phyloP scores from a whole-genome alignment of 768 basidiomycete genomes.

The Mycena metata region DNA sequence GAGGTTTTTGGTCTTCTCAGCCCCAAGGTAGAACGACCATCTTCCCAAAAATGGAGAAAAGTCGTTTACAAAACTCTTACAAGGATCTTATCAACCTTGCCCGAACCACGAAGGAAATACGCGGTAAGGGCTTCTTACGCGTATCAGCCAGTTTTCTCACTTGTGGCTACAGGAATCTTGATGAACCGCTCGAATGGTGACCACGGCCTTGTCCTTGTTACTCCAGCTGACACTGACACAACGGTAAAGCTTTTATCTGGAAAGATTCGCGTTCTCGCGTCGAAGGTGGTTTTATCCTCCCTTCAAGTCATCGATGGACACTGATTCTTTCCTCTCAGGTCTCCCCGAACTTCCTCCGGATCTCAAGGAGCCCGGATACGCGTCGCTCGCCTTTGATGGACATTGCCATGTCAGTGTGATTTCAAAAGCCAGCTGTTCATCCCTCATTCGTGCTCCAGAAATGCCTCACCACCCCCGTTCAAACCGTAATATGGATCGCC shows the following conservation, averaged over 20 bases:
- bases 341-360: constrained; percentile 61
- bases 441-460: constrained; percentile 41
- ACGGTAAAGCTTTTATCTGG: constrained; percentile 53
- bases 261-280: constrained; percentile 48
- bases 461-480: constrained; percentile 48
- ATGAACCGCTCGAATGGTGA: constrained; percentile 45
- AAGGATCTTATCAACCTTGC: constrained; percentile 61
- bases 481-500: constrained; percentile 53
- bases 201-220: background rate
- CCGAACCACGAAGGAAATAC: constrained; percentile 58
- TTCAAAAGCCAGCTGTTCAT: constrained; percentile 7
- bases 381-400: constrained; percentile 59
- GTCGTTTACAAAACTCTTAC: no score
- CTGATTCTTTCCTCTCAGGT: constrained; percentile 31
- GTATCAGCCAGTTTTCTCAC: background rate
- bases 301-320: no score
- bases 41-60: no score
- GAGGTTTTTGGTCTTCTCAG: constrained; percentile 60
- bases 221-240: background rate
- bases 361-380: constrained; percentile 59
- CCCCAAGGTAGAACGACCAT: no score
- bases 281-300: constrained; percentile 8
- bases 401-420: constrained; percentile 56
- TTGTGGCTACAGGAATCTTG: constrained; percentile 43
- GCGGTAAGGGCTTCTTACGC: constrained; percentile 34